phyloP scores from a whole-genome alignment of 805 yeast species.

The Saturnispora besseyi region DNA sequence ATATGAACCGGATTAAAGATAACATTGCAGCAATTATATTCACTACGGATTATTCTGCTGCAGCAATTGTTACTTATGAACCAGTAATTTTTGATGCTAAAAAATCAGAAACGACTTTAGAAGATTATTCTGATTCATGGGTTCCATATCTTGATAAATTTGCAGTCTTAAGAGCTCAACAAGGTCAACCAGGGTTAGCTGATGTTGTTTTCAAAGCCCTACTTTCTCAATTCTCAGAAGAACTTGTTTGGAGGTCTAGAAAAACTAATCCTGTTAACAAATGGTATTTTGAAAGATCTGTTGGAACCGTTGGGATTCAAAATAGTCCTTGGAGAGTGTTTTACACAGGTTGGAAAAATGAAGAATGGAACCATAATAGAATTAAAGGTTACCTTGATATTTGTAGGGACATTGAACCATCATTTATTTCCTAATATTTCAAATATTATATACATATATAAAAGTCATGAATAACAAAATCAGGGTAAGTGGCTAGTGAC shows the following conservation, averaged over 20 bases:
- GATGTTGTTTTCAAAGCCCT: conserved; percentile 85
- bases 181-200: conserved; percentile 90
- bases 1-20: conserved; percentile 55
- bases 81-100: neutral
- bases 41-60: conserved; percentile 93
- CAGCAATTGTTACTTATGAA: conserved; percentile 88
- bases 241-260: conserved; percentile 86
- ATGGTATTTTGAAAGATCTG: conserved; percentile 92
- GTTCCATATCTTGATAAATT: conserved; percentile 88
- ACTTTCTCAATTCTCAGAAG: conserved; percentile 55
- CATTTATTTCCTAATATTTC: conserved; percentile 24
- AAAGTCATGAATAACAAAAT: neutral
- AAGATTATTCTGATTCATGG: conserved; percentile 13
- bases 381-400: conserved; percentile 42
- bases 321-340: conserved; percentile 33
- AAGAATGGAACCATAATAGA: conserved; percentile 24
- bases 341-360: conserved; percentile 30
- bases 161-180: conserved; percentile 75
- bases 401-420: conserved; percentile 51
- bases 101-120: conserved; percentile 1
- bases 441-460: neutral
- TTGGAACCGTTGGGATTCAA: conserved; percentile 49
- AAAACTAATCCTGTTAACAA: conserved; percentile 84
- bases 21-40: conserved; percentile 68
- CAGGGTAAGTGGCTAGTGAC: neutral